These are phyloP conservation scores for Suhomyces vadensis DNA, from an alignment of 805 yeast genomes.

Conservation along the genomic window DNA sequence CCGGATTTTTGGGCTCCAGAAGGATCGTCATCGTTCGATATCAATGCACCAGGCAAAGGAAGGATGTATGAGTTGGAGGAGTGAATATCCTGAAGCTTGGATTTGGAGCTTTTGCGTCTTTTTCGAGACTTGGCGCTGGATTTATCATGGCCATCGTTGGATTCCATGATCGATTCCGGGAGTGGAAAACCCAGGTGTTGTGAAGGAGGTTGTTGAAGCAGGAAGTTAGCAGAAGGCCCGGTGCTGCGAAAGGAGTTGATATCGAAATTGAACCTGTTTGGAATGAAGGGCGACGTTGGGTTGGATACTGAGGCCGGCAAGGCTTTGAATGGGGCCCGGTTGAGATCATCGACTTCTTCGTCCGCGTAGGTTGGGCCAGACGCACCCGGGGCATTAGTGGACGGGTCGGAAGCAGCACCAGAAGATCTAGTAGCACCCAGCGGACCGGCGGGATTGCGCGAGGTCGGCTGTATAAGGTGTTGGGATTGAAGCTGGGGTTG, in stretches of 20 bases:
- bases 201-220: slow-evolving; percentile 1
- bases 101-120: neutral
- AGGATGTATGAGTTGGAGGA: neutral
- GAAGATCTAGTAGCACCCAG: neutral
- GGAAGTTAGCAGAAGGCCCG: neutral
- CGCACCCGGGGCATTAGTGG: neutral
- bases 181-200: neutral
- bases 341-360: slow-evolving; percentile 6
- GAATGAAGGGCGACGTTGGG: slow-evolving; percentile 20
- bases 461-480: neutral
- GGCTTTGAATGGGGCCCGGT: slow-evolving; percentile 7
- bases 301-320: slow-evolving; percentile 17
- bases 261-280: slow-evolving; percentile 20
- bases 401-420: neutral
- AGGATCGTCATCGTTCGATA: slow-evolving; percentile 3
- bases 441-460: neutral
- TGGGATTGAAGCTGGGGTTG: slow-evolving; percentile 8
- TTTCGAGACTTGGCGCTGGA: neutral
- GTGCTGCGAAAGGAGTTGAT: slow-evolving; percentile 12
- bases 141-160: neutral
- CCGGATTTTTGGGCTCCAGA: neutral
- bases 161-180: neutral
- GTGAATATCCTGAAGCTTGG: neutral
- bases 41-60: slow-evolving; percentile 3
- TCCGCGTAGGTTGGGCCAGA: neutral